phyloP scores from a whole-genome alignment of 768 basidiomycete genomes.

The Tephrocybe sp. region DNA sequence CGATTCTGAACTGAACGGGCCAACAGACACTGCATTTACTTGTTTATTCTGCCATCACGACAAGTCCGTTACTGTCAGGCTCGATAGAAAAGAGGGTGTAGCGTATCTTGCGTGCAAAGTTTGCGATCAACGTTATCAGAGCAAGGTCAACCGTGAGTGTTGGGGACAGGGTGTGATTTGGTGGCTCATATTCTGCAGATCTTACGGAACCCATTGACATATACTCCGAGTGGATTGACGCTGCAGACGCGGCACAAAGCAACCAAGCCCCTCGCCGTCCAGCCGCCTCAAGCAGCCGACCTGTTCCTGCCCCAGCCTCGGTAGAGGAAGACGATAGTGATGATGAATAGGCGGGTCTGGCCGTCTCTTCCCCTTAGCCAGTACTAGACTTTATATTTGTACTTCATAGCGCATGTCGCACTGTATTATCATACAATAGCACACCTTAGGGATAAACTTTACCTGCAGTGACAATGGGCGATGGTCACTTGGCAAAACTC shows the following conservation, averaged over 20 bases:
- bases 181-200: conserved; percentile 44
- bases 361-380: conserved; percentile 9
- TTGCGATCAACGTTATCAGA: conserved; percentile 85
- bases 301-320: conserved; percentile 39
- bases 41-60: conserved; percentile 91
- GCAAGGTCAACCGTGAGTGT: conserved; percentile 78
- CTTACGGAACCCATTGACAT: conserved; percentile 87
- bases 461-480: background rate
- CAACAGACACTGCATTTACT: conserved; percentile 76
- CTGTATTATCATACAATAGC: conserved; percentile 14
- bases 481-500: background rate
- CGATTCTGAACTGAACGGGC: background rate
- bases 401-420: conserved; percentile 14
- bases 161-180: conserved; percentile 3
- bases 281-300: conserved; percentile 59
- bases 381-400: conserved; percentile 15
- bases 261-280: conserved; percentile 53
- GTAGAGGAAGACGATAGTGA: conserved; percentile 55
- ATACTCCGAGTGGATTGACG: conserved; percentile 91
- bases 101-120: conserved; percentile 81
- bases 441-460: conserved; percentile 1
- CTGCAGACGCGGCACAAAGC: conserved; percentile 78
- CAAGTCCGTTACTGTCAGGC: conserved; percentile 80
- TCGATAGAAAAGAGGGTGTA: conserved; percentile 84
- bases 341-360: conserved; percentile 36